Base-by-base conservation (phyloP, 2,329 filamentous ascomycete genomes). In the Apiospora koreana region DNA sequence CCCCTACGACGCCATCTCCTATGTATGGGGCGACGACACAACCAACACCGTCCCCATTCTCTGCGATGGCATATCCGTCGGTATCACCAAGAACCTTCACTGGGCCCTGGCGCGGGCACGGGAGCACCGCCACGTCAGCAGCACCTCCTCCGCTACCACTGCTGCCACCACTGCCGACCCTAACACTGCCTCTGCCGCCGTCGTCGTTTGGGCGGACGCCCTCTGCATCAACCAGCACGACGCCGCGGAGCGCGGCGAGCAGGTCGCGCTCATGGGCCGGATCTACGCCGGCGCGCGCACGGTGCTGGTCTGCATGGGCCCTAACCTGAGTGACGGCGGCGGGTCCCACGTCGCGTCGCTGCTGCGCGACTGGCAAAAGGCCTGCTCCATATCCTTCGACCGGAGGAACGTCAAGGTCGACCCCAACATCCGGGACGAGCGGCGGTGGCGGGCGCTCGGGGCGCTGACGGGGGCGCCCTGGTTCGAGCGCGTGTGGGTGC, bases 211-310 rank as follows among this genome's bases (percentile, higher is more conserved):
- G 68, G 73, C 78, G 0, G 79, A 81, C 64, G 78, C 80, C 25
- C 74, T 80, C 14, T 77, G 79, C 70, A 79, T 80, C 73, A 74
- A 80, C 70, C 78, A 80, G 68, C 9, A 38, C 6, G 69, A 78
- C 16, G 18, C 68, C 0, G 46, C 50, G 0, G 79, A 80, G 54
- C 79, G 78, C 50, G 71, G 72, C 14, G 41, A 65, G 3, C 79
- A 80, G 69, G 78, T 80, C 0, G 48, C 43, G 23, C 70, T 77
- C 66, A 79, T 79, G 78, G 75, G 77, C 12, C 69, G 71, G 43
- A 80, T 78, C 21, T 80, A 78, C 70, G 73, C 73, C 0, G 68
- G 64, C 8, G 77, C 76, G 25, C 48, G 64, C 1, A 73, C 68
- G 50, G 72, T 76, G 1, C 65, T 80, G 23, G 72, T 78, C 5